Evolutionary conservation across 2,329 filamentous ascomycete genomes (phyloP), one percentile per base, ranked within the genome.

Genomic region (Hymenotorrendiella dingleyae): DNA sequence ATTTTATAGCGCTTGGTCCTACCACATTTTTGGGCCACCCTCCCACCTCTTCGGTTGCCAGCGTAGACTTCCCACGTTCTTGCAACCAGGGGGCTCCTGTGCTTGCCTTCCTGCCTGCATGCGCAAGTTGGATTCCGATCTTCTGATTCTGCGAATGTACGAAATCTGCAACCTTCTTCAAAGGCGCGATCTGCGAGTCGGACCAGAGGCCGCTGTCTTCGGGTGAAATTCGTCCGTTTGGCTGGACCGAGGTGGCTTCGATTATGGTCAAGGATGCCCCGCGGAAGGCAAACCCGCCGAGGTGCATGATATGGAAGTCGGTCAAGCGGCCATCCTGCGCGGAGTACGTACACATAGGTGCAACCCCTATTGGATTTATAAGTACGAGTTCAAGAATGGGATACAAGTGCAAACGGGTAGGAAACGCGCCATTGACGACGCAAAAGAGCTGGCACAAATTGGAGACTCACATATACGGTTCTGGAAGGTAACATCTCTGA

Each of bases 101-200:
- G 28, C 58, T 61, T 2, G 62, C 65, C 47, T 68, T 68, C 9
- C 67, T 56, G 1, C 82, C 82, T 0, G 80, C 80, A 54, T 86
- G 82, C 2, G 66, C 80, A n/a, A 86, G 66, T 60, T 84, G 85
- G 41, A 90, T 79, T 22, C 73, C 83, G 40, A 88, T 78, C 33
- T 80, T 74, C 56, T 84, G 80, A 55, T 67, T 71, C 44, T 75
- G 71, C 3, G 47, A 49, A 54, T 74, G 72, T 1, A 70, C 64
- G 45, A 70, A 71, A 26, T 67, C 59, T 6, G 62, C 61, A 14
- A 65, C 51, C 11, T 60, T 55, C 27, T 52, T 56, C 10, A 69
- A 48, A 0, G 61, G 59, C 21, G 54, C 56, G 42, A 66, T 60
- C 27, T 67, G 65, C 1, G 54, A 54, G 47, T 66, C 64, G n/a